Base-by-base conservation (phyloP, 1,139 yeast genomes). In the Yamadazyma buinensis region DNA sequence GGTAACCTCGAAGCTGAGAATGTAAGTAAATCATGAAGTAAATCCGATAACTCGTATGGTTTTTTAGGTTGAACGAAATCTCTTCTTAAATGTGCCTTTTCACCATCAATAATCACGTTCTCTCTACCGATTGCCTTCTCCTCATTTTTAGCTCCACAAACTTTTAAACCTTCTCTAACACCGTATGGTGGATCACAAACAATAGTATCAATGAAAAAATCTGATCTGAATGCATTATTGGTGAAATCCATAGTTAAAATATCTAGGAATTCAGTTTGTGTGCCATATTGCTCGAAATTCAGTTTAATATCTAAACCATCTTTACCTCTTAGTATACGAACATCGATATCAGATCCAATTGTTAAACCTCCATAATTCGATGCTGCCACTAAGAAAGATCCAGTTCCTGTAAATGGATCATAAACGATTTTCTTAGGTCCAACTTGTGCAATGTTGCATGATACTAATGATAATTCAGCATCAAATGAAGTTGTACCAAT, bases 141-240 rank as follows among this genome's bases (percentile, higher is more conserved):
- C 15, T 71, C 75, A 48, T 85, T 73, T 43, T 75, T 79, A 2
- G 95, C 85, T 2, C 99, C 98, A 39, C 95, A 77, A 0, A 90
- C 96, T 52, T 87, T 86, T 31, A 94, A 74, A 1, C 97, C 96
- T 56, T 94, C 99, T 49, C 99, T 72, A 1, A 92, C 95, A 2
- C 98, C 99, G 55, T 92, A 92, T 0, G 99, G 99, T 1, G 98
- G 98, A 57, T 92, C 99, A 54, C 97, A 90, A 2, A 92, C 77
- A 11, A 92, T 88, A 1, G 88, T 74, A 50, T 92, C 96, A 13
- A 94, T 72, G 25, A 52, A 58, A 28, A 92, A 61, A 47, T 73
- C 69, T 1, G 58, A 41, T 42, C 97, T 71, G 36, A 94, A 65
- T 3, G 96, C 83, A 55, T 84, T 84, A 54, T 92, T 90, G 4